Base-by-base conservation (phyloP, 163 green algal species). In the Picocystis sp. region DNA sequence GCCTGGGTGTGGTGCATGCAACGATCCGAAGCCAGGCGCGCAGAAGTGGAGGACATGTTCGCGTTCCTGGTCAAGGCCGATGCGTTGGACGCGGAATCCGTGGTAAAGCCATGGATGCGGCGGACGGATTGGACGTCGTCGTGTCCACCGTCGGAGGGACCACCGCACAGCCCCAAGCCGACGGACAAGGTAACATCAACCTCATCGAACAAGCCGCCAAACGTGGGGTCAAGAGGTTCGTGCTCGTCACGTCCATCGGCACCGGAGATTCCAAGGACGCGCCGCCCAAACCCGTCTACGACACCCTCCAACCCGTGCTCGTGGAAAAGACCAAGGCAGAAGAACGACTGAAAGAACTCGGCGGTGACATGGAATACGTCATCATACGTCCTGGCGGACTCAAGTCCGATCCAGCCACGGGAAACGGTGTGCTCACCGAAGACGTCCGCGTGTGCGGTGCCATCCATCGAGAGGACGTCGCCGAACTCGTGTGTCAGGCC, bases 1-100 rank as follows among this genome's bases (percentile, higher is more conserved):
- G 67, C 75, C 25, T 98, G 89, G 89, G 86, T 95, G 13, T 96
- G 81, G 74, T 81, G 86, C 72, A 73, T 98, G 65, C 86, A 95
- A 69, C 63, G 81, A 24, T 75, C 57, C 17, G 74, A 87, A 19
- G 62, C 66, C 13, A 60, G 22, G 22, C 44, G 44, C 9, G 21
- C 22, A 23, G 44, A 50, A 23, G 44, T 24, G 44, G 88, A 98
- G 71, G 66, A 71, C 42, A 93, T 96, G 80, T 90, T 93, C 70
- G 84, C 83, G 10, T 86, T 95, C 44, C 68, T 91, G 1, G 72
- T 81, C 3, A 87, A 87, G 22, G 89, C 78, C 3, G 89, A 98
- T 62, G 89, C 87, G 11, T 56, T 87, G 13, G 70, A 80, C 52
- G 58, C 60, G 45, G 71, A 69, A 0, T 63, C 75, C 35, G 63